These are phyloP conservation scores for Suhomyces emberorum DNA, from an alignment of 805 yeast species.

Conservation along the genomic window DNA sequence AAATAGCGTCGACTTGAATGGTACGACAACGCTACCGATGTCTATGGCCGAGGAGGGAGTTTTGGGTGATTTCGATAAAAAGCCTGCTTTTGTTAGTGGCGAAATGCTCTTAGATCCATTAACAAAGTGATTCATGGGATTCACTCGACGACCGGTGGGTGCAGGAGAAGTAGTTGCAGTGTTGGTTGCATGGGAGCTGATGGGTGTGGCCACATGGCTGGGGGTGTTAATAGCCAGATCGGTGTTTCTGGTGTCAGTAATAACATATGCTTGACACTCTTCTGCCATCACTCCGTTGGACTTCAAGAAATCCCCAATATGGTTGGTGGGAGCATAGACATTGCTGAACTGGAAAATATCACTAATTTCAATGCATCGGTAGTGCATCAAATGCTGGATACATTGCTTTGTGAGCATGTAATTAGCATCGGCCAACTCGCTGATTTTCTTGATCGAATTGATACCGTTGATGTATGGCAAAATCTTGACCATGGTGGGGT, in stretches of 20 bases:
- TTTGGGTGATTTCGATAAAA: conserved; percentile 6
- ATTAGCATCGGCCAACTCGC: conserved; percentile 79
- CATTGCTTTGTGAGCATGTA: conserved; percentile 76
- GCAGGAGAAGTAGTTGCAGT: conserved; percentile 8
- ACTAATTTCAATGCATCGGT: conserved; percentile 75
- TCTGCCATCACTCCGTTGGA: conserved; percentile 56
- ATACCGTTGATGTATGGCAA: conserved; percentile 85
- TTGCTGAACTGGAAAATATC: conserved; percentile 90
- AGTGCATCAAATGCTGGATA: conserved; percentile 86
- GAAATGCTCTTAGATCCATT: conserved; percentile 8
- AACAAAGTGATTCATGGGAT: conserved; percentile 6
- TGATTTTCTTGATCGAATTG: conserved; percentile 74
- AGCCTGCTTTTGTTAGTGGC: conserved; percentile 8
- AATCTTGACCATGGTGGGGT: conserved; percentile 90
- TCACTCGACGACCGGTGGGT: conserved; percentile 3
- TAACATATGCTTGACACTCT: conserved; percentile 84
- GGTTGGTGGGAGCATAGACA: conserved; percentile 84
- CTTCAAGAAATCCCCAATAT: conserved; percentile 63
- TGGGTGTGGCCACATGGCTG: conserved; percentile 11
- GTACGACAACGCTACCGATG: conserved; percentile 32
- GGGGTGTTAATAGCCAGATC: conserved; percentile 6
- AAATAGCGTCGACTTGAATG: conserved; percentile 65
- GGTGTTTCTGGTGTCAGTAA: conserved; percentile 25
- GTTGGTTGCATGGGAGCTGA: conserved; percentile 2
- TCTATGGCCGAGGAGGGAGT: conserved; percentile 4